A percentile compares a stretch with the other conserved stretches of the same genome.
These are phyloP conservation scores for Secale cereale DNA, from an alignment of 176 grass and related monocot species.

Conservation along the genomic window DNA sequence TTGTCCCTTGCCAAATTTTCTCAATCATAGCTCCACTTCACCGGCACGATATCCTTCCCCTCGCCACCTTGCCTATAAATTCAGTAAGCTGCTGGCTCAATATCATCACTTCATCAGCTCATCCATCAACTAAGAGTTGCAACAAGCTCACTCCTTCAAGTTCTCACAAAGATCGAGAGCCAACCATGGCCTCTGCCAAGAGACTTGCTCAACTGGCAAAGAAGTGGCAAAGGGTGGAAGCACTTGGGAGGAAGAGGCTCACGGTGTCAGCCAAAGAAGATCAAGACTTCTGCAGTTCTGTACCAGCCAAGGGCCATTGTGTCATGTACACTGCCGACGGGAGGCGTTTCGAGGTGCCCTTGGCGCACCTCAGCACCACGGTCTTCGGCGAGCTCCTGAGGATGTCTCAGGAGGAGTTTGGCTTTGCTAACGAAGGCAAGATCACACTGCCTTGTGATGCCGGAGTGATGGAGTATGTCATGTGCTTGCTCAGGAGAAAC, in stretches of 20 bases:
- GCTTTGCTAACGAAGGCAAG: too few relatives aligned
- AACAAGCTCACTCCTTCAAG: not conserved
- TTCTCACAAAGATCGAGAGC: not conserved
- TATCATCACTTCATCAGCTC: not conserved
- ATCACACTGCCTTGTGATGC: too few relatives aligned
- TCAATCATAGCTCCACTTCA: not conserved
- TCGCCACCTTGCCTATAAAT: constrained; percentile 26
- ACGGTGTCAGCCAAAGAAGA: not conserved
- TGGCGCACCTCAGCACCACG: too few relatives aligned
- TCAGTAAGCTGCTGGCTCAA: not conserved
- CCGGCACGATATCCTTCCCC: not conserved
- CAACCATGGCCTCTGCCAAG: constrained; percentile 15
- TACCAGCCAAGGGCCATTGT: too few relatives aligned
- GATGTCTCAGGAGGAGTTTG: too few relatives aligned
- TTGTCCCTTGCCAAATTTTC: not conserved
- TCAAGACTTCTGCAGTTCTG: not conserved
- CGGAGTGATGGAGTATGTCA: too few relatives aligned
- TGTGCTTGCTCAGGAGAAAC: too few relatives aligned
- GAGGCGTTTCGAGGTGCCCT: too few relatives aligned
- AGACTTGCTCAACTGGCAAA: constrained; percentile 16
- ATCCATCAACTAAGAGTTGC: not conserved
- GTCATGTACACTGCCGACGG: too few relatives aligned
- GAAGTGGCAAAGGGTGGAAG: constrained; percentile 27
- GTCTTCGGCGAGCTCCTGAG: too few relatives aligned
- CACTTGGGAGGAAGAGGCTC: constrained; percentile 25